Conservation (phyloP, 129 eudicot genomes). For the Scalesia atractyloides region DNA sequence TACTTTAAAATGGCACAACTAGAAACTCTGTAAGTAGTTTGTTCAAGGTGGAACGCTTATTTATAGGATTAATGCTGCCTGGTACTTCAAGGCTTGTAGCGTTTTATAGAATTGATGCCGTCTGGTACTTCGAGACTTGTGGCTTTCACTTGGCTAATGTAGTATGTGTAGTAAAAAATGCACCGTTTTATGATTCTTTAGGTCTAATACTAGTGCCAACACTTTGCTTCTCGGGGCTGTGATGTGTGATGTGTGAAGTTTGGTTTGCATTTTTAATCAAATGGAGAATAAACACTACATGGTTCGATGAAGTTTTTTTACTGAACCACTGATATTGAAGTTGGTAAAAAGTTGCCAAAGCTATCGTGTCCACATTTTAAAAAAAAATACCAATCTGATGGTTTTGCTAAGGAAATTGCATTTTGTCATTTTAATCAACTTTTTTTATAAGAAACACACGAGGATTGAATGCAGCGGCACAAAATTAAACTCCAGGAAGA, state of each 20-base stretch:
- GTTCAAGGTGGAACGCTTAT: background rate
- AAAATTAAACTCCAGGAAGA: too few species aligned
- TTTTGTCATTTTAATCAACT: background rate
- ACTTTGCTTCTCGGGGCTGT: background rate
- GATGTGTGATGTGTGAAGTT: background rate
- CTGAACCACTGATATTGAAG: background rate
- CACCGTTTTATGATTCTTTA: background rate
- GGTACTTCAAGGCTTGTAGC: background rate
- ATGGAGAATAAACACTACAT: conserved; percentile 3
- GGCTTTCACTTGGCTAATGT: background rate
- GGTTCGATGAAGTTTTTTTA: too few species aligned
- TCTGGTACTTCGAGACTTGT: background rate
- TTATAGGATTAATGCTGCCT: background rate
- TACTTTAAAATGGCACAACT: background rate
- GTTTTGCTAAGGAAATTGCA: background rate
- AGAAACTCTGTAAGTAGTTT: background rate
- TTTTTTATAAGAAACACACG: background rate
- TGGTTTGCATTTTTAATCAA: background rate
- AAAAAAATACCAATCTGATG: too few species aligned
- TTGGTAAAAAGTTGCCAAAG: too few species aligned
- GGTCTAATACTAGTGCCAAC: background rate
- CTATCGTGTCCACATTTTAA: too few species aligned
- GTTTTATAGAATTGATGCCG: background rate
- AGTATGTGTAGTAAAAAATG: background rate
- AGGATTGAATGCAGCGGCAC: too few species aligned